A percentile compares a stretch with the other conserved stretches of the same genome.
These are phyloP conservation scores for Areca catechu DNA, from an alignment of 176 grass and related monocot genomes.

Conservation along the genomic window DNA sequence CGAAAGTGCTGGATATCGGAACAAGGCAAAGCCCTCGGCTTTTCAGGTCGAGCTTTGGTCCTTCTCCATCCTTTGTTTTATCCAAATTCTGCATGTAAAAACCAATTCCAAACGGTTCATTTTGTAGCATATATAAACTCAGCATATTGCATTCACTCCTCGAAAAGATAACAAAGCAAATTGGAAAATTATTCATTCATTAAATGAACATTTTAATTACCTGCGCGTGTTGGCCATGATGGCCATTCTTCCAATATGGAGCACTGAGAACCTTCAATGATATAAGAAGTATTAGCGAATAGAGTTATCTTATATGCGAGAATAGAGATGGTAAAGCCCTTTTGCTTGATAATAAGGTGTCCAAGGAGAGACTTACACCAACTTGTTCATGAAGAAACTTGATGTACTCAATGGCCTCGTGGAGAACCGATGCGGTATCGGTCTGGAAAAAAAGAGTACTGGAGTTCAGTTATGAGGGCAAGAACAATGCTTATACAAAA, in stretches of 20 bases:
- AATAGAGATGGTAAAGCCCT: no score
- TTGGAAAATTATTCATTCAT: neutral
- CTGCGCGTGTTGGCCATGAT: conserved; percentile 72
- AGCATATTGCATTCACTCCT: neutral
- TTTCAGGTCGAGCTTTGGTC: conserved; percentile 50
- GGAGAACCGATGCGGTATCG: conserved; percentile 98
- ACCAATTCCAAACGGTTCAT: conserved; percentile 1
- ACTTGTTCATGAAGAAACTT: conserved; percentile 99
- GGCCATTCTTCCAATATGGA: conserved; percentile 74
- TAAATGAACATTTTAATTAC: conserved; percentile 24
- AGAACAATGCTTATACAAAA: conserved; percentile 31
- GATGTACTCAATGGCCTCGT: conserved; percentile 99
- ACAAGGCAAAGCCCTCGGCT: conserved; percentile 85
- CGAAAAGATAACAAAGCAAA: no score
- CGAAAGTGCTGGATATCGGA: conserved; percentile 77
- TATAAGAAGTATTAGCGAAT: no score
- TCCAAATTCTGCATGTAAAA: conserved; percentile 38
- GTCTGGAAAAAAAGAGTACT: conserved; percentile 40
- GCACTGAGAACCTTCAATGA: conserved; percentile 55
- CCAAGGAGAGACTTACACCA: conserved; percentile 43
- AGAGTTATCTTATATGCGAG: no score
- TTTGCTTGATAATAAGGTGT: no score
- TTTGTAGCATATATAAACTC: neutral
- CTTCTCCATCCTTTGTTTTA: conserved; percentile 35
- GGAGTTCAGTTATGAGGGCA: neutral